phyloP scores from a whole-genome alignment of 257 asterid genomes.

The Solanum clarkiae region DNA sequence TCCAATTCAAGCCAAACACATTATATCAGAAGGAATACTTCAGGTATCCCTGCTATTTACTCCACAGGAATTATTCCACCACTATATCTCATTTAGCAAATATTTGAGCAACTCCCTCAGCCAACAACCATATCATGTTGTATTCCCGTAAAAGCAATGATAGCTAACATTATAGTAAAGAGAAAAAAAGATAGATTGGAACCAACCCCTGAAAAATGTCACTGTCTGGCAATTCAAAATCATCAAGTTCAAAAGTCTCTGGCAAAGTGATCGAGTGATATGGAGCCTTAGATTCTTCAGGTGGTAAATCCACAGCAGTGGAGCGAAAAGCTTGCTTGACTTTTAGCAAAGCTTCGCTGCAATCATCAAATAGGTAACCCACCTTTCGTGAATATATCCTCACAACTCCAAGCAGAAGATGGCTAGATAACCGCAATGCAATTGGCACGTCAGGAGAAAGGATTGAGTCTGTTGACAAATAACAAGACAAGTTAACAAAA shows the following conservation, averaged over 20 bases:
- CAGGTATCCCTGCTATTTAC: not conserved
- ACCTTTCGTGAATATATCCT: slow-evolving; percentile 90
- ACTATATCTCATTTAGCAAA: not conserved
- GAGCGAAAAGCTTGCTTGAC: slow-evolving; percentile 97
- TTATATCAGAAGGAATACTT: not conserved
- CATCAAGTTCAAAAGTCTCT: slow-evolving; percentile 97
- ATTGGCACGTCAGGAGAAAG: slow-evolving; percentile 95
- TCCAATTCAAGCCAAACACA: not conserved
- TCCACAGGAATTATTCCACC: not conserved
- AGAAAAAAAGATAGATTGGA: slow-evolving; percentile 1
- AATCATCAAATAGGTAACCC: slow-evolving; percentile 92
- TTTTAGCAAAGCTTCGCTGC: slow-evolving; percentile 93
- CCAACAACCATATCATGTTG: not conserved
- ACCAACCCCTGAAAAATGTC: slow-evolving; percentile 83
- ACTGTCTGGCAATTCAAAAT: slow-evolving; percentile 95
- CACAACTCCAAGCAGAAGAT: slow-evolving; percentile 97
- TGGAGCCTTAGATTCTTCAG: slow-evolving; percentile 97
- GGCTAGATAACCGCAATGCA: slow-evolving; percentile 96
- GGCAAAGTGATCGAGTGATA: slow-evolving; percentile 97
- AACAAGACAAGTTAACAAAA: slow-evolving; percentile 6
- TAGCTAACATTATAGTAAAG: not conserved
- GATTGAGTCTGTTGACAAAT: slow-evolving; percentile 64
- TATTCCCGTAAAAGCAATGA: not conserved
- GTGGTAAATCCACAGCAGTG: slow-evolving; percentile 95
- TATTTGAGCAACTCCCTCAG: not conserved